Percentiles rank a stretch among this genome's conserved stretches.
Conservation (phyloP, 208 protist genomes). For the Trypanosoma brucei region DNA sequence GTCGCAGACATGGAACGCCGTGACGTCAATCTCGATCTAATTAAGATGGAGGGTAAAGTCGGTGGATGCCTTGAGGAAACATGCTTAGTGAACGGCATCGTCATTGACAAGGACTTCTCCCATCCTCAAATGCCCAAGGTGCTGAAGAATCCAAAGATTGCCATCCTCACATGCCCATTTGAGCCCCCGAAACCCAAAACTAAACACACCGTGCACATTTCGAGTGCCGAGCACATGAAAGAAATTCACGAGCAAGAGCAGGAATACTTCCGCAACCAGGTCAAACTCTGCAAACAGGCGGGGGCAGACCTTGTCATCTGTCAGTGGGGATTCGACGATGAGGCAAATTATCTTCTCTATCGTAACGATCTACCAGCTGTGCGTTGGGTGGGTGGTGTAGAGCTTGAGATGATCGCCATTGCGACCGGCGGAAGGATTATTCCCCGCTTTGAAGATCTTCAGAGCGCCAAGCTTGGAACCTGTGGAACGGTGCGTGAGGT, state of each 20-base stretch:
- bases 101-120: constrained; percentile 99
- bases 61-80: constrained; percentile 98
- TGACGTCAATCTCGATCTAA: constrained; percentile 99
- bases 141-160: constrained; percentile 98
- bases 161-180: constrained; percentile 99
- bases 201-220: constrained; percentile 98
- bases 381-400: constrained; percentile 99
- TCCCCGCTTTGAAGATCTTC: constrained; percentile 98
- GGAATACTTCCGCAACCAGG: constrained; percentile 96
- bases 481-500: constrained; percentile 89
- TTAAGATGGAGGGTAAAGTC: constrained; percentile 98
- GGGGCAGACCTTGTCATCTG: constrained; percentile 99
- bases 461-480: constrained; percentile 95
- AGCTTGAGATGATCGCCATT: constrained; percentile 99
- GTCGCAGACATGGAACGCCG: constrained; percentile 98
- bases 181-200: constrained; percentile 99
- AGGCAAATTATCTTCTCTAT: constrained; percentile 99
- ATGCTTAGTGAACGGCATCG: constrained; percentile 96
- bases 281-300: constrained; percentile 93
- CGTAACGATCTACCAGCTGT: constrained; percentile 99
- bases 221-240: constrained; percentile 92
- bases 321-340: constrained; percentile 99
- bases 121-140: constrained; percentile 97
- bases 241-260: constrained; percentile 97
- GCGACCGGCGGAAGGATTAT: constrained; percentile 99